phyloP scores from a whole-genome alignment of 345 rosid genomes.

The Leavenworthia alabamica region DNA sequence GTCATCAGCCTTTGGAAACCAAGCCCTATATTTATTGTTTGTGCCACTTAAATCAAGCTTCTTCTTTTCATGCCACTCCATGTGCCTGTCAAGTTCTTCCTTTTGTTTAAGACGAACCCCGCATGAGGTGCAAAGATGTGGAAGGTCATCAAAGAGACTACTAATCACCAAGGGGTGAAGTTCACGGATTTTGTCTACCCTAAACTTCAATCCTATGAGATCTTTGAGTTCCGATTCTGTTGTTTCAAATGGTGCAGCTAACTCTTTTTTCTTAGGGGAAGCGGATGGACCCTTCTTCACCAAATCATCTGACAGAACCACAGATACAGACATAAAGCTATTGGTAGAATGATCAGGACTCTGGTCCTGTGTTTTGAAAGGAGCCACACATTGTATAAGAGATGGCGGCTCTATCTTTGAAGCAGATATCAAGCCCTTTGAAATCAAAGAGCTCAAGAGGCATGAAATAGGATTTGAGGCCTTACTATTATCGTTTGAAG shows the following conservation, averaged over 20 bases:
- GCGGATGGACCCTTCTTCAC: constrained; percentile 34
- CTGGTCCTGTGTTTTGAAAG: constrained; percentile 32
- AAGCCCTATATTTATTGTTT: constrained; percentile 42
- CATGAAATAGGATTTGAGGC: constrained; percentile 57
- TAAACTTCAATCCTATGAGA: constrained; percentile 70
- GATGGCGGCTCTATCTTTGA: constrained; percentile 49
- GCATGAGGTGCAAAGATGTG: constrained; percentile 67
- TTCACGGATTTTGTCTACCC: constrained; percentile 65
- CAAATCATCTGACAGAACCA: constrained; percentile 33
- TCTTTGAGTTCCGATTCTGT: constrained; percentile 28
- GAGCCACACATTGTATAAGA: constrained; percentile 24
- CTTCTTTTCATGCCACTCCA: constrained; percentile 66
- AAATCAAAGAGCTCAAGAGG: constrained; percentile 85
- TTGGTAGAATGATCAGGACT: constrained; percentile 35
- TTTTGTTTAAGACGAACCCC: constrained; percentile 62
- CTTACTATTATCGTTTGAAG: constrained; percentile 40
- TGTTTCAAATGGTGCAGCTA: constrained; percentile 27
- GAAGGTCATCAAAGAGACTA: constrained; percentile 57
- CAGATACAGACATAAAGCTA: constrained; percentile 35
- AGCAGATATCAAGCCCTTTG: constrained; percentile 86
- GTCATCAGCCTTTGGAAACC: constrained; percentile 57
- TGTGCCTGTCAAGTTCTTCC: constrained; percentile 63
- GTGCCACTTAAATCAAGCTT: constrained; percentile 31
- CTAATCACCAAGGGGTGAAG: constrained; percentile 65
- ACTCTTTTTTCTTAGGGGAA: constrained; percentile 33